Evolutionary conservation across 2,329 filamentous ascomycete species (phyloP).

Genomic region (Blumeria hordei): DNA sequence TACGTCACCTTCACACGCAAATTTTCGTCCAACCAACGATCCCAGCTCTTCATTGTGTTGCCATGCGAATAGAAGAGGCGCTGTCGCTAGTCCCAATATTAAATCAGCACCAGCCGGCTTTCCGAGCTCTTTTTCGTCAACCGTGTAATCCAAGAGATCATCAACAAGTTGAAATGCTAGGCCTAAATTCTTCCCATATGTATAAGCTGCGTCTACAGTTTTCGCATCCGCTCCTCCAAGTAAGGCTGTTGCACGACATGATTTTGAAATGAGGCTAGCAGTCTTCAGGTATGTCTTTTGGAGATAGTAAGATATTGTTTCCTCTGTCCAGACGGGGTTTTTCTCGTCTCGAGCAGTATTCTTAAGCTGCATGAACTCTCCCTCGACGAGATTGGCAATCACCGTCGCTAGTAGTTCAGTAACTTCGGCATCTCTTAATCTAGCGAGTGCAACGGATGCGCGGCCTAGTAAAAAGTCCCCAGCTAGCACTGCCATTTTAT

Average conservation of each 20-base stretch:
- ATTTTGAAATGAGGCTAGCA: conserved; percentile 87
- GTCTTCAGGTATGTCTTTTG: conserved; percentile 98
- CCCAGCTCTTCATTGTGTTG: conserved; percentile 68
- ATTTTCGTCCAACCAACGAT: conserved; percentile 75
- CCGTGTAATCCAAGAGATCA: conserved; percentile 92
- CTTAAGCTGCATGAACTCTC: conserved; percentile 98
- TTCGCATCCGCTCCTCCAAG: conserved; percentile 52
- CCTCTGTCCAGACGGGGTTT: conserved; percentile 65
- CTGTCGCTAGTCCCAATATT: conserved; percentile 79
- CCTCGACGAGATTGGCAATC: conserved; percentile 91
- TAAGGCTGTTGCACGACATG: conserved; percentile 70
- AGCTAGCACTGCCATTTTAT: conserved; percentile 96
- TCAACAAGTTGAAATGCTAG: conserved; percentile 94
- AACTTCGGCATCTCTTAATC: conserved; percentile 78
- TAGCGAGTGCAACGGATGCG: conserved; percentile 78
- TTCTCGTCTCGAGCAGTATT: conserved; percentile 79
- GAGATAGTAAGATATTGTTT: conserved; percentile 77
- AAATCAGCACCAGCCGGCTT: conserved; percentile 90
- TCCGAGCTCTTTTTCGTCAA: conserved; percentile 60
- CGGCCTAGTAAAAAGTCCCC: conserved; percentile 90
- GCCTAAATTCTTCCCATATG: conserved; percentile 80
- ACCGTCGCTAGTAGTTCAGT: conserved; percentile 86
- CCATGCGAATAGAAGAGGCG: conserved; percentile 88
- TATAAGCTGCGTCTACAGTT: conserved; percentile 76
- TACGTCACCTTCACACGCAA: conserved; percentile 62